phyloP scores from a whole-genome alignment of 2,329 filamentous ascomycete species.

The Allantophomopsis cytisporea region DNA sequence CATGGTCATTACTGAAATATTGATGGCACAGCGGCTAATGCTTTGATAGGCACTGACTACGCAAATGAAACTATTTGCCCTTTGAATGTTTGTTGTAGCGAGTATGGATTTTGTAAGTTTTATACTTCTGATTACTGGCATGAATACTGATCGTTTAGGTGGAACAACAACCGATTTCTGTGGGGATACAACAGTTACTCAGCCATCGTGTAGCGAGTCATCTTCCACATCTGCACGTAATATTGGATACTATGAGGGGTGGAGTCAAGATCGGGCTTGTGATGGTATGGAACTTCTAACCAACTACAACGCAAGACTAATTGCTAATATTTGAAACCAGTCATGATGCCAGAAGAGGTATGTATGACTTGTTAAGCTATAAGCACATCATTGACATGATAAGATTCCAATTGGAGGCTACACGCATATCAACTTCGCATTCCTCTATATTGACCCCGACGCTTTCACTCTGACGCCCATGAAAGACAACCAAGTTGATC shows the following conservation, averaged over 20 bases:
- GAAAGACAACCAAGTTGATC: conserved; percentile 1
- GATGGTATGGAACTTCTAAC: conserved; percentile 2
- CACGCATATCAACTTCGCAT: conserved; percentile 14
- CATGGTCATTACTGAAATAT: too few relatives aligned
- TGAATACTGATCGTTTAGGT: background rate
- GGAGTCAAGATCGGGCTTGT: conserved; percentile 6
- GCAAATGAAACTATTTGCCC: conserved; percentile 15
- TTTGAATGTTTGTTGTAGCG: conserved; percentile 22
- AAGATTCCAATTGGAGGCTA: conserved; percentile 7
- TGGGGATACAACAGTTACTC: conserved; percentile 3
- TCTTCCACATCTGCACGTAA: background rate
- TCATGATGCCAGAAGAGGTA: too few relatives aligned
- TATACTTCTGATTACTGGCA: too few relatives aligned
- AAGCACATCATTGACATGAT: too few relatives aligned
- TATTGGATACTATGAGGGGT: conserved; percentile 11
- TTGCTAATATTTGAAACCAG: too few relatives aligned
- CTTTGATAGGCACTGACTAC: conserved; percentile 3
- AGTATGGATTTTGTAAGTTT: conserved; percentile 18
- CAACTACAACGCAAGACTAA: too few relatives aligned
- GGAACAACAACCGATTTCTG: conserved; percentile 3
- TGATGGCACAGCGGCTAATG: too few relatives aligned
- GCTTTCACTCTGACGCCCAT: conserved; percentile 14
- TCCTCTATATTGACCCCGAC: conserved; percentile 22
- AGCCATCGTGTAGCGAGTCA: conserved; percentile 2
- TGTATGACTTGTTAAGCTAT: too few relatives aligned